Conservation (phyloP, 2,329 filamentous ascomycete genomes). For the Fusarium verticillioides region DNA sequence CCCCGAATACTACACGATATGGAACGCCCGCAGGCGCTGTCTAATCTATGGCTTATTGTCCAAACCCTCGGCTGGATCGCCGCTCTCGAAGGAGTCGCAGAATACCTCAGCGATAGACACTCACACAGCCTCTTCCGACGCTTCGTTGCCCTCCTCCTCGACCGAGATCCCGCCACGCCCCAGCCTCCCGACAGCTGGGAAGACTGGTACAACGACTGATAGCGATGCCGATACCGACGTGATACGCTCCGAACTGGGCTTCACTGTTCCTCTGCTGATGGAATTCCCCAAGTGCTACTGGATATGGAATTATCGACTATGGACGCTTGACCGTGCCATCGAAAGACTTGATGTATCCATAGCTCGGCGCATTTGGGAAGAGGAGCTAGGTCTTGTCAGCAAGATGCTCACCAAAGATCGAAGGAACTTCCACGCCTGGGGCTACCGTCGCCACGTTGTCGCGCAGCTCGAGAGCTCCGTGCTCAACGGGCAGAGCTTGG, state of each 20-base stretch:
- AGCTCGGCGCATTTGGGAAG: slow-evolving; percentile 79
- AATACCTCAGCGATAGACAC: slow-evolving; percentile 64
- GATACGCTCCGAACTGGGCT: slow-evolving; percentile 79
- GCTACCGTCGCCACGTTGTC: slow-evolving; percentile 85
- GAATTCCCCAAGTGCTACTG: slow-evolving; percentile 97
- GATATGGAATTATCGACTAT: slow-evolving; percentile 97
- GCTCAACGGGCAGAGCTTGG: slow-evolving; percentile 70
- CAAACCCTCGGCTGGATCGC: slow-evolving; percentile 62
- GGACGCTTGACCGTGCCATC: slow-evolving; percentile 81
- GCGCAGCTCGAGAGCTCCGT: slow-evolving; percentile 73
- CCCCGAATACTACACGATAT: slow-evolving; percentile 90
- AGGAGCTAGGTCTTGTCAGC: slow-evolving; percentile 82
- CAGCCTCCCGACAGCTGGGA: slow-evolving; percentile 61
- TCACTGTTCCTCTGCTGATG: slow-evolving; percentile 85
- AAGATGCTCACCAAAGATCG: slow-evolving; percentile 91
- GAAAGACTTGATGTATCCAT: slow-evolving; percentile 65
- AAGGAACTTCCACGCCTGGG: slow-evolving; percentile 97
- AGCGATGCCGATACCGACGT: slow-evolving; percentile 56
- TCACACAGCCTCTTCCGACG: slow-evolving; percentile 72
- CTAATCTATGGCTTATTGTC: slow-evolving; percentile 69
- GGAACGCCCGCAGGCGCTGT: slow-evolving; percentile 85
- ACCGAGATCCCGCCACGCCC: slow-evolving; percentile 61
- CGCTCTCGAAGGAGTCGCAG: slow-evolving; percentile 64
- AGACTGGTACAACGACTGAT: slow-evolving; percentile 64
- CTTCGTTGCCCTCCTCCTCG: slow-evolving; percentile 65